These are phyloP conservation scores for Eucalyptus fibrosa DNA, from an alignment of 345 rosid species.

Conservation along the genomic window DNA sequence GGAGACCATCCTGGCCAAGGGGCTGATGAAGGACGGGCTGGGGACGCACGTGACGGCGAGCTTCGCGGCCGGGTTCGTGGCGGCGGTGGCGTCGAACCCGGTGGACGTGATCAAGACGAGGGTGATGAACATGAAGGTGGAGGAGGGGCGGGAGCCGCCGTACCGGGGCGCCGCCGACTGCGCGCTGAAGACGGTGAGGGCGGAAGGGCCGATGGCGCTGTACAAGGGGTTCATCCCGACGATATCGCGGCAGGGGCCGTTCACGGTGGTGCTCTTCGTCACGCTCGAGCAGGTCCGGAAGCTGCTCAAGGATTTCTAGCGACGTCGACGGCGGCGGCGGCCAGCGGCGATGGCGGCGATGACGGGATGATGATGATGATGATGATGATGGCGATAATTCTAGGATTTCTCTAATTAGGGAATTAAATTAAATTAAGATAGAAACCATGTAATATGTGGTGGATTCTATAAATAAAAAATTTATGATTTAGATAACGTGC, in stretches of 20 bases:
- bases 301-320: conserved; percentile 45
- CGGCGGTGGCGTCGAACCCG: conserved; percentile 64
- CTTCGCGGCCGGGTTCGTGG: conserved; percentile 80
- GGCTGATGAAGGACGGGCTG: conserved; percentile 49
- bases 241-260: conserved; percentile 79
- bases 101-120: conserved; percentile 86
- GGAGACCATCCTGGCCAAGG: conserved; percentile 42
- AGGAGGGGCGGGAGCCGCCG: conserved; percentile 48
- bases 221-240: conserved; percentile 87
- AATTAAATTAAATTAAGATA: neutral
- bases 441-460: too few relatives aligned
- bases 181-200: conserved; percentile 57
- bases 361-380: neutral
- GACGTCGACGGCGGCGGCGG: neutral
- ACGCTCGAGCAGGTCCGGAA: conserved; percentile 75
- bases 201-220: conserved; percentile 71
- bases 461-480: neutral
- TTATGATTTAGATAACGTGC: neutral
- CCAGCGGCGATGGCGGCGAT: too few relatives aligned
- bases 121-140: conserved; percentile 86
- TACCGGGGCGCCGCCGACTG: conserved; percentile 70
- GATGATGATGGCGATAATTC: neutral
- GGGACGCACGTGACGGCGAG: conserved; percentile 76
- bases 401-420: neutral
- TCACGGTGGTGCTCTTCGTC: conserved; percentile 70